Base-by-base conservation (phyloP, 331 rosid genomes). In the Acacia concinna region DNA sequence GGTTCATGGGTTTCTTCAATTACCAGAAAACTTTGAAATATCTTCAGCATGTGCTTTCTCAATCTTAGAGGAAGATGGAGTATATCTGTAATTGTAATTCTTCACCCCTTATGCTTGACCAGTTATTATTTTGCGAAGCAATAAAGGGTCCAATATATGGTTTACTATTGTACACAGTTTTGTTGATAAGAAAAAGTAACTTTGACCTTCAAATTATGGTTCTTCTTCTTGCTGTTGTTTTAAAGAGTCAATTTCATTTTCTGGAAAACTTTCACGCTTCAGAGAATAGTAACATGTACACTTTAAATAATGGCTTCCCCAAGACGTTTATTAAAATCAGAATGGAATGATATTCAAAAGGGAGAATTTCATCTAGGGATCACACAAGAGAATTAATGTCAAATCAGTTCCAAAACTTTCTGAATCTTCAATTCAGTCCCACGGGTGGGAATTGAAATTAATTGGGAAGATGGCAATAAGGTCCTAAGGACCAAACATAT, bases 81-180 rank as follows among this genome's bases (percentile, higher is more conserved):
- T 4, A n/a, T 10, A 38, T 10, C 5, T 10, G 49, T 37, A n/a
- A 67, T 5, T 10, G 31, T 37, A 35, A 67, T 37, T 67, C 31
- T 67, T 67, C 72, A 21, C 6, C 20, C 47, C 72, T 1, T 37
- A 41, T 67, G 51, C 72, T 67, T 67, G 51, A 67, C 38, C 51
- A 67, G 72, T n/a, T 67, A n/a, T 67, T 38, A 38, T 67, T 38
- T 67, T 38, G 51, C 21, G 72, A 38, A 67, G 51, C 51, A 37
- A n/a, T 32, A 11, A 38, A 38, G 51, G 31, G 20, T 25, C 32
- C 51, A 38, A 21, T 12, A 10, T 27, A 37, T 38, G 72, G n/a
- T n/a, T 25, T 3, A 67, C 25, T 9, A 4, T 21, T 67, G 51
- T 67, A 67, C 51, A 38, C n/a, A 67, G 27, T 21, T 11, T 67